phyloP scores from a whole-genome alignment of 192 early-diverging fungal genomes.

The Helicostylum pulchrum region DNA sequence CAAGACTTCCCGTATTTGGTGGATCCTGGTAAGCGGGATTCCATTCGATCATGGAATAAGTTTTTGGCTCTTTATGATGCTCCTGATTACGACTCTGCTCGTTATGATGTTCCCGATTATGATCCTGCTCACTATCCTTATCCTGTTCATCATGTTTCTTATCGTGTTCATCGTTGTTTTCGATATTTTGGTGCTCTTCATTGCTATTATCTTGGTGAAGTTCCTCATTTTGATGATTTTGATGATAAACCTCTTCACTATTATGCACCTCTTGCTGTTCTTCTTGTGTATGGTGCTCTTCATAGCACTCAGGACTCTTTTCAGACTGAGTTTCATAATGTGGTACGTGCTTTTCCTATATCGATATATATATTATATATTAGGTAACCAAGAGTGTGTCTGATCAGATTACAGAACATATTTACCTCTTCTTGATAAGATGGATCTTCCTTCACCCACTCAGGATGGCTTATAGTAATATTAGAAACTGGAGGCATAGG shows the following conservation, averaged over 20 bases:
- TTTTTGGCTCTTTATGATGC: not conserved
- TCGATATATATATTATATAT: too few relatives aligned
- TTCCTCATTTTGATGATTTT: not conserved
- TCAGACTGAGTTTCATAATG: too few relatives aligned
- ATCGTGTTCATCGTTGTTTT: not conserved
- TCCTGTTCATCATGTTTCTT: not conserved
- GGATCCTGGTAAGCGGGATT: conserved; percentile 24
- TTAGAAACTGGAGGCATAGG: conserved; percentile 26
- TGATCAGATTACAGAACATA: too few relatives aligned
- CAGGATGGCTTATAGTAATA: conserved; percentile 10
- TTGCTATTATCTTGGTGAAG: too few relatives aligned
- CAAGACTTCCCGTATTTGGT: conserved; percentile 12
- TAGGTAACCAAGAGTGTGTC: too few relatives aligned
- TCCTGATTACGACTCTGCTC: not conserved
- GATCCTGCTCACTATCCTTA: not conserved
- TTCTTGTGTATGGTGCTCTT: not conserved
- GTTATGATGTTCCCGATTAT: not conserved
- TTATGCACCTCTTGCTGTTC: not conserved
- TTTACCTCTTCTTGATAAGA: not conserved
- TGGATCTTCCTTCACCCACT: conserved; percentile 7
- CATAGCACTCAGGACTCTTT: not conserved
- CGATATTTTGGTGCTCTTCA: not conserved
- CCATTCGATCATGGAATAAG: conserved; percentile 26
- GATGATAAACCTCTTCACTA: not conserved
- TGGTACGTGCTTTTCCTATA: too few relatives aligned